Conservation (phyloP, 257 asterid genomes). For the Primulina huaijiensis region DNA sequence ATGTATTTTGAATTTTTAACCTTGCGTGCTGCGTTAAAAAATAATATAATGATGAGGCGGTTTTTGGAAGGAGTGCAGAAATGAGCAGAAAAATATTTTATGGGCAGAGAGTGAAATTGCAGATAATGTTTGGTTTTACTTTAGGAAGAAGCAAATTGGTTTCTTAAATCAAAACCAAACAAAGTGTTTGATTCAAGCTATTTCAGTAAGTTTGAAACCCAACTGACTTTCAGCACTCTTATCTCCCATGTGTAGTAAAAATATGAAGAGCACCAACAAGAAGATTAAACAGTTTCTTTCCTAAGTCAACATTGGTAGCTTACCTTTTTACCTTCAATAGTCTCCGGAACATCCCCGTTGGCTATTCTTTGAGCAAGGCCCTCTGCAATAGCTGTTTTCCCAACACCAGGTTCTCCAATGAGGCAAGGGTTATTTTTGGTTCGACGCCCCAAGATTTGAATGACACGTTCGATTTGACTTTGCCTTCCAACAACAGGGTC, state of each 20-base stretch:
- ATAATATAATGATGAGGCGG: too few relatives aligned
- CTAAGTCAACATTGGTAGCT: not conserved
- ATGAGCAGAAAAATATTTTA: not conserved
- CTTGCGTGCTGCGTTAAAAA: too few relatives aligned
- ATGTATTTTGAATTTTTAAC: too few relatives aligned
- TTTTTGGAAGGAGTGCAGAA: too few relatives aligned
- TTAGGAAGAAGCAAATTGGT: not conserved
- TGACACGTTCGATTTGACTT: slow-evolving; percentile 22
- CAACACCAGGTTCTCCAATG: slow-evolving; percentile 31
- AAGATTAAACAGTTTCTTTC: not conserved
- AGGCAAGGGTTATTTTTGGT: slow-evolving; percentile 28
- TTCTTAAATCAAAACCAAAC: not conserved
- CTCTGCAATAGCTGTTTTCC: slow-evolving; percentile 29
- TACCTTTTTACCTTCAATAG: slow-evolving; percentile 21
- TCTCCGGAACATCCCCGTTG: slow-evolving; percentile 25
- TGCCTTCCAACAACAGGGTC: slow-evolving; percentile 29
- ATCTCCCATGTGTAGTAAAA: too few relatives aligned
- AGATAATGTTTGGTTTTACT: not conserved
- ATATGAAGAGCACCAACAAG: not conserved
- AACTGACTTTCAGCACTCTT: not conserved
- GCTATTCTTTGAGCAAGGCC: slow-evolving; percentile 28
- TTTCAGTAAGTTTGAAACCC: not conserved
- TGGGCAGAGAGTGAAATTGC: not conserved
- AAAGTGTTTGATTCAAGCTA: not conserved
- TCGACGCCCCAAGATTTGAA: slow-evolving; percentile 25